Percentiles rank a stretch among this genome's conserved stretches.
phyloP scores from a whole-genome alignment of 179 eudicot species.

The Corrigiola litoralis region DNA sequence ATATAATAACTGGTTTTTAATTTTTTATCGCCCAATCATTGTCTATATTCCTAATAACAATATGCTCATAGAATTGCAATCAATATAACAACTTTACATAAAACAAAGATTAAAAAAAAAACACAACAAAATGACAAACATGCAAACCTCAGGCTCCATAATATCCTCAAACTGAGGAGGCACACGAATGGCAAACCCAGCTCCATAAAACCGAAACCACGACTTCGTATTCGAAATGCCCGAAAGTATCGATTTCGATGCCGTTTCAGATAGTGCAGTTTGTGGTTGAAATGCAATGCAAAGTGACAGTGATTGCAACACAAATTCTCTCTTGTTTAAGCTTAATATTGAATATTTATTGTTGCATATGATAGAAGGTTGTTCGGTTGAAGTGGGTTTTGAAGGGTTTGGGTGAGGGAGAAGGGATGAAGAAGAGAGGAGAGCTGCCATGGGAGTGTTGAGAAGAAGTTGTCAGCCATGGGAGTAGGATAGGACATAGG shows the following conservation, averaged over 20 bases:
- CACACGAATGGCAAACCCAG: slow-evolving; percentile 82
- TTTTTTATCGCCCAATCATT: no score
- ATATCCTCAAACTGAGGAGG: slow-evolving; percentile 80
- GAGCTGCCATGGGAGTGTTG: slow-evolving; percentile 45
- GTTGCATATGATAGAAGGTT: slow-evolving; percentile 3
- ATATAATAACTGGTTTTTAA: no score
- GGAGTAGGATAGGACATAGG: neutral
- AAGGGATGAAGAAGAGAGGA: slow-evolving; percentile 27
- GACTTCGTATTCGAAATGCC: slow-evolving; percentile 79
- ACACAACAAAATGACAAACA: neutral
- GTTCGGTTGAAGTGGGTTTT: slow-evolving; percentile 25
- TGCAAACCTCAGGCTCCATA: slow-evolving; percentile 80
- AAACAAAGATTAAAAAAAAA: neutral
- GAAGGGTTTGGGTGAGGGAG: slow-evolving; percentile 32
- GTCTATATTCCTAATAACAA: no score
- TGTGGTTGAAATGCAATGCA: slow-evolving; percentile 33
- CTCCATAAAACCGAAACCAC: slow-evolving; percentile 92
- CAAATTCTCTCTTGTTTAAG: slow-evolving; percentile 36
- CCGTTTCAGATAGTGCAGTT: slow-evolving; percentile 27
- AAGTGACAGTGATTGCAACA: slow-evolving; percentile 33
- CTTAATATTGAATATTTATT: slow-evolving; percentile 7
- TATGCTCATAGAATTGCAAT: no score
- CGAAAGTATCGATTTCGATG: slow-evolving; percentile 54
- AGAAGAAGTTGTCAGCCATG: slow-evolving; percentile 21
- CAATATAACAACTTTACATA: neutral